These are phyloP conservation scores for Pleurotus platypus DNA, from an alignment of 768 basidiomycete species.

Conservation along the genomic window DNA sequence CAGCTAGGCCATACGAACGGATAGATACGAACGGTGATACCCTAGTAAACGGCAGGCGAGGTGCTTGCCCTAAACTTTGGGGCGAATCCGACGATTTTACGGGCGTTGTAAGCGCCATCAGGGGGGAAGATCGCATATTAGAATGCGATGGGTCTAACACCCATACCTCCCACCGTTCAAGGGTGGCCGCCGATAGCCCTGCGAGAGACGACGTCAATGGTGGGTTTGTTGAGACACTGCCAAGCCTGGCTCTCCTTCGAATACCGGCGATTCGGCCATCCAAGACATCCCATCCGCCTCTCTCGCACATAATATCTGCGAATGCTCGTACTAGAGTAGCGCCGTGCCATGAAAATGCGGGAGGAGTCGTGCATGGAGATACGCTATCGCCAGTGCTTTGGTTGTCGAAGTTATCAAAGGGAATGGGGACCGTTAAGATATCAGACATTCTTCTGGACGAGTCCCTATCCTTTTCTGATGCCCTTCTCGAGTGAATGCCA, in stretches of 20 bases:
- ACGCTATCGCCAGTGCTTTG: conserved; percentile 12
- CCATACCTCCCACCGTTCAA: conserved; percentile 87
- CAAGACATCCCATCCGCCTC: conserved; percentile 74
- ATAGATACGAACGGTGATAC: conserved; percentile 56
- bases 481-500: conserved; percentile 70
- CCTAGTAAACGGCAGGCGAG: conserved; percentile 79
- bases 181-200: conserved; percentile 58
- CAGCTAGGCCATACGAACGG: conserved; percentile 54
- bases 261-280: conserved; percentile 63
- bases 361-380: conserved; percentile 35
- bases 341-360: conserved; percentile 44
- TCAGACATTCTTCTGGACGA: conserved; percentile 45
- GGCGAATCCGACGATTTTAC: conserved; percentile 18
- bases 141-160: conserved; percentile 57
- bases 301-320: conserved; percentile 60
- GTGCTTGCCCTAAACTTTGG: conserved; percentile 25
- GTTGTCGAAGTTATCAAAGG: conserved; percentile 37
- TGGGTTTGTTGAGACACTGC: conserved; percentile 8
- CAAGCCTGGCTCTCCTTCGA: conserved; percentile 43
- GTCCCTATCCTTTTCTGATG: conserved; percentile 77
- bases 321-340: conserved; percentile 46
- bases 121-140: conserved; percentile 44
- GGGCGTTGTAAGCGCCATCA: conserved; percentile 40
- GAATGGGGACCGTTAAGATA: conserved; percentile 39
- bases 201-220: conserved; percentile 13